A percentile compares a stretch with the other conserved stretches of the same genome.
Conservation (phyloP, 2,329 filamentous ascomycete genomes). For the Coccinonectria pachysandricola region DNA sequence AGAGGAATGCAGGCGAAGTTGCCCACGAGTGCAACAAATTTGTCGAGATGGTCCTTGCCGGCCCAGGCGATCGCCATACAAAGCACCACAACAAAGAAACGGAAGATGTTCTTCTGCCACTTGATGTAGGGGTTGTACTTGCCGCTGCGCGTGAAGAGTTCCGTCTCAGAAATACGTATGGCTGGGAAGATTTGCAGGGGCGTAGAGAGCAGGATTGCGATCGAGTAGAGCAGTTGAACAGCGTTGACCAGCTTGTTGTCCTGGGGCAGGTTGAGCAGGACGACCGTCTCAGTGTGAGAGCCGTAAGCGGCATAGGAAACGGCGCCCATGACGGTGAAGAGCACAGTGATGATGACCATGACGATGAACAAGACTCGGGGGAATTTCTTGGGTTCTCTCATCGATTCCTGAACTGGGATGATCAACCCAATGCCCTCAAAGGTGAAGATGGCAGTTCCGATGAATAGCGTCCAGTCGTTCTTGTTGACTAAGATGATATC, state of each 20-base stretch:
- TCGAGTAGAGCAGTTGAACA: constrained; percentile 94
- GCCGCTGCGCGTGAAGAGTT: constrained; percentile 83
- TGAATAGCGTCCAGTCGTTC: constrained; percentile 91
- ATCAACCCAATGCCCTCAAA: constrained; percentile 97
- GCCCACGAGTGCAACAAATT: constrained; percentile 91
- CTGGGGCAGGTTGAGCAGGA: constrained; percentile 91
- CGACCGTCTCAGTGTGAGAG: constrained; percentile 89
- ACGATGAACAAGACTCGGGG: constrained; percentile 77
- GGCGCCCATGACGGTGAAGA: constrained; percentile 87
- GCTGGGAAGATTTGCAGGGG: constrained; percentile 96
- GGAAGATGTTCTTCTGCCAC: constrained; percentile 98
- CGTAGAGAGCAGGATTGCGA: constrained; percentile 91
- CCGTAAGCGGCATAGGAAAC: constrained; percentile 95
- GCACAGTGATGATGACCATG: constrained; percentile 87
- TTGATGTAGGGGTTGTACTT: constrained; percentile 99
- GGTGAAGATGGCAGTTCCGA: constrained; percentile 97
- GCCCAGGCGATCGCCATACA: constrained; percentile 86
- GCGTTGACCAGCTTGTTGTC: constrained; percentile 91
- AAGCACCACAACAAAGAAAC: constrained; percentile 81
- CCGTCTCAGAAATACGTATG: constrained; percentile 92
- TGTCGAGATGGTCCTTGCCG: constrained; percentile 87
- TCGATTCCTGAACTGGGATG: constrained; percentile 95
- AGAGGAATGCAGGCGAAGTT: constrained; percentile 97
- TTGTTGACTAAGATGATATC: constrained; percentile 89
- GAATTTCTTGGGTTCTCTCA: constrained; percentile 86